Base-by-base conservation (phyloP, 1,139 yeast genomes). In the Suhomyces ambrosiae region DNA sequence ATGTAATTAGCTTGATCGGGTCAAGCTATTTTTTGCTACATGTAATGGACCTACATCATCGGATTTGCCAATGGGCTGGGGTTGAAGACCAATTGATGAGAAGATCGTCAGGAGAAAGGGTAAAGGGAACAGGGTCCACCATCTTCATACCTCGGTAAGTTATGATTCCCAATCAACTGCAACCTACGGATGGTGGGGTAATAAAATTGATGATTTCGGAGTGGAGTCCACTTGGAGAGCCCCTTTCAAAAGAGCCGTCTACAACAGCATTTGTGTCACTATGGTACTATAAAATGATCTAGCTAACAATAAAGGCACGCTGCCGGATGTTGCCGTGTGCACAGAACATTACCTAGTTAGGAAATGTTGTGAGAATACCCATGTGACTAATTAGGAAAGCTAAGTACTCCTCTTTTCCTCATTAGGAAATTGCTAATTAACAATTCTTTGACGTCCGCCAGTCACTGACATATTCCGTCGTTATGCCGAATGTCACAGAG, bases 361-460 rank as follows among this genome's bases (percentile, higher is more conserved):
- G 63, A 36, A 52, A 47, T 49, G 49, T 47, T 46, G 38, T 27
- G 46, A n/a, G n/a, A 46, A 34, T 44, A 26, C 41, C 39, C 30
- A 9, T 18, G 23, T 44, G 33, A 55, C 60, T 51, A 36, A 33
- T 33, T 46, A 46, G 60, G 58, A 27, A 32, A 36, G 32, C 29
- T 31, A 34, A 32, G 33, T 42, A 41, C 58, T 53, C 61, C 60
- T 27, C 61, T 46, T 51, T 54, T 49, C 63, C 58, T 42, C 37
- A 34, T 49, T 48, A 48, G 61, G 57, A 45, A 46, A 29, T 23
- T 15, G 18, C 12, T 8, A 6, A 24, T n/a, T 11, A 35, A 33
- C 33, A 15, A 31, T 22, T 36, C 24, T 36, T 38, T 33, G 30
- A 12, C 23, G 24, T 27, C 24, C 28, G 32, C 33, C 23, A 26